Percentiles rank a stretch among this genome's conserved stretches.
Evolutionary conservation across 257 asterid species (phyloP).

Genomic region (Cruciata laevipes): DNA sequence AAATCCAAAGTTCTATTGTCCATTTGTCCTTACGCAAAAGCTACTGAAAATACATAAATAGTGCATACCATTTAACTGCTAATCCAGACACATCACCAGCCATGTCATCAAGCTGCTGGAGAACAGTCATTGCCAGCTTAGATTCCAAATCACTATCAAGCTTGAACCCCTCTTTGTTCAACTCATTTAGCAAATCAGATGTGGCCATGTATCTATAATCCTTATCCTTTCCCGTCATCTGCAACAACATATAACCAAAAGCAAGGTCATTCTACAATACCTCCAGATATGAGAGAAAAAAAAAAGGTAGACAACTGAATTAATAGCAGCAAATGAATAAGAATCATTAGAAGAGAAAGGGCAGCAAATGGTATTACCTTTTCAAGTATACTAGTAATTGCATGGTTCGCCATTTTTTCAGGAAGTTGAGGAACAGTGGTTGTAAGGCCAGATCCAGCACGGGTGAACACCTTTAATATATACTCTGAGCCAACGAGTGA

Average conservation of each 20-base stretch:
- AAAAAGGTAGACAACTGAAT: not conserved
- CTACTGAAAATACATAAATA: not conserved
- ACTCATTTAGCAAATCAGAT: slow-evolving; percentile 89
- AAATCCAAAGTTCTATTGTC: not conserved
- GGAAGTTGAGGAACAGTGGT: not conserved
- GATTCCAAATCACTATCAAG: slow-evolving; percentile 78
- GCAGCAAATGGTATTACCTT: slow-evolving; percentile 41
- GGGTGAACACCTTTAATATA: slow-evolving; percentile 6
- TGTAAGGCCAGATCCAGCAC: slow-evolving; percentile 18
- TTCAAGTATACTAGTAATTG: slow-evolving; percentile 60
- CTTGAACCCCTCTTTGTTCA: slow-evolving; percentile 84
- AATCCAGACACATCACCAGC: slow-evolving; percentile 99
- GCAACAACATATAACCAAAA: slow-evolving; percentile 18
- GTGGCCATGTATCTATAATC: slow-evolving; percentile 99
- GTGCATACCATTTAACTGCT: slow-evolving; percentile 82
- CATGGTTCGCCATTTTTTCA: slow-evolving; percentile 41
- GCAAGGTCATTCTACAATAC: not conserved
- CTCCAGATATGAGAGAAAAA: not conserved
- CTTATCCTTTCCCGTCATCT: slow-evolving; percentile 99
- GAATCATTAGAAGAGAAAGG: slow-evolving; percentile 5
- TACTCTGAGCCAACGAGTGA: not conserved
- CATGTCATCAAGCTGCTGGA: slow-evolving; percentile 95
- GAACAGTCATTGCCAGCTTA: slow-evolving; percentile 66
- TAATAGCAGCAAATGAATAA: not conserved
- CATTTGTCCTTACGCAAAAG: not conserved